phyloP scores from a whole-genome alignment of 345 rosid species.

The Nasturtium officinale region DNA sequence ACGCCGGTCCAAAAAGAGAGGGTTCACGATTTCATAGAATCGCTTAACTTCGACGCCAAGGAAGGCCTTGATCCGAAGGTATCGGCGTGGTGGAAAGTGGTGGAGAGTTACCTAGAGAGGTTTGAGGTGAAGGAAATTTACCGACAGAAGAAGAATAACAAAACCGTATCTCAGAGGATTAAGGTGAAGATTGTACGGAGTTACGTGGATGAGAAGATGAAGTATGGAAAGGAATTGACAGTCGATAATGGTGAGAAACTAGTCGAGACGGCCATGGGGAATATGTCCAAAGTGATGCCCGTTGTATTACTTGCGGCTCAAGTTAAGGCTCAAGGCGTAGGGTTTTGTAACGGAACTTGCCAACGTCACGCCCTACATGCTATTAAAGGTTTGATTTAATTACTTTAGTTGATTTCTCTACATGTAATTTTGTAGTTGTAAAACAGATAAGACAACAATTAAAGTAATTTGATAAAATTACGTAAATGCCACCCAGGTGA shows the following conservation, averaged over 20 bases:
- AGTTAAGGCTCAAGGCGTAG: constrained; percentile 46
- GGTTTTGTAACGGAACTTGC: constrained; percentile 63
- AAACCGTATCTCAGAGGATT: constrained; percentile 34
- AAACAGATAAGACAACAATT: neutral
- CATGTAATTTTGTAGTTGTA: neutral
- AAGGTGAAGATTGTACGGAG: constrained; percentile 47
- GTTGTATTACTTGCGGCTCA: constrained; percentile 53
- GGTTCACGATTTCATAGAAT: constrained; percentile 46
- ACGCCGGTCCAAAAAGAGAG: constrained; percentile 39
- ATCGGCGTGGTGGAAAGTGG: constrained; percentile 48
- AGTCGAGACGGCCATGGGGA: constrained; percentile 35
- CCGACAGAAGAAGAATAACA: constrained; percentile 29
- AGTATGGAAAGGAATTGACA: constrained; percentile 50
- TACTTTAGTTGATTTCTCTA: neutral
- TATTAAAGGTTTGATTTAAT: constrained; percentile 9
- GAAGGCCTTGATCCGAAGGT: constrained; percentile 44
- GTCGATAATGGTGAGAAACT: constrained; percentile 41
- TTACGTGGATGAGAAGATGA: constrained; percentile 39
- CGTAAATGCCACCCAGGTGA: constrained; percentile 22
- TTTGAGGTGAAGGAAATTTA: constrained; percentile 21
- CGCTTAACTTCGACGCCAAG: constrained; percentile 38
- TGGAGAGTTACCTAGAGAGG: constrained; percentile 53
- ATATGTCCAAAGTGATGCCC: constrained; percentile 43
- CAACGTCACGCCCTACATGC: constrained; percentile 40
- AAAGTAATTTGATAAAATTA: neutral